Base-by-base conservation (phyloP, 176 grass and related monocot genomes). In the Poa annua region DNA sequence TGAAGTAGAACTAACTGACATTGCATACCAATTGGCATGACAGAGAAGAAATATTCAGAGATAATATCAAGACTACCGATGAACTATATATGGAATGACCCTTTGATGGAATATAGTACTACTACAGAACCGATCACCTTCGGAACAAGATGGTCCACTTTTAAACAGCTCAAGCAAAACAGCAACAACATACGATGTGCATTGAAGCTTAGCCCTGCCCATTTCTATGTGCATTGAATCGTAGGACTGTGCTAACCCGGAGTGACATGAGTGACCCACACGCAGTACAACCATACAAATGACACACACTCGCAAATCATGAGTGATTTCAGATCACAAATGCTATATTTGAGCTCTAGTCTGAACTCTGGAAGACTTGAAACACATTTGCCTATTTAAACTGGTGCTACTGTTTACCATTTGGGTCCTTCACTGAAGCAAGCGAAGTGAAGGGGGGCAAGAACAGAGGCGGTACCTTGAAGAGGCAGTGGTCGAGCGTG, bases 401-500 rank as follows among this genome's bases (percentile, higher is more conserved):
- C 5, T 9, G 14, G 8, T 9, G 24, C 12, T 29, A 19, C 59
- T 56, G 11, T 44, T 42, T 34, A 83, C 54, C 24, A 17, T 63
- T 86, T 71, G 35, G 44, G 64, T 25, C 45, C 3, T 79, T 5
- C 17, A 76, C 44, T 45, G 41, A 50, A 73, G 24, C 24, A 70
- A 81, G 25, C 44, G 11, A 81, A 20, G 20, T 36, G 49, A 54
- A 52, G 12, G 45, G 1, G 49, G 71, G 39, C 26, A 65, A 78
- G 41, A 51, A 0, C 1, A 36, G 66, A 54, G 19, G 61, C 29
- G 80, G 41, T n/a, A 91, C 95, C 95, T 97, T 92, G 88, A 97
- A 97, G 25, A 97, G 86, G 88, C 72, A 90, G 77, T 97, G 92
- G 55, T 97, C 95, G 64, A 97, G 92, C 38, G 86, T 81, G 57